Conservation (phyloP, 2,329 filamentous ascomycete species). For the Alternaria angustiovoidea region DNA sequence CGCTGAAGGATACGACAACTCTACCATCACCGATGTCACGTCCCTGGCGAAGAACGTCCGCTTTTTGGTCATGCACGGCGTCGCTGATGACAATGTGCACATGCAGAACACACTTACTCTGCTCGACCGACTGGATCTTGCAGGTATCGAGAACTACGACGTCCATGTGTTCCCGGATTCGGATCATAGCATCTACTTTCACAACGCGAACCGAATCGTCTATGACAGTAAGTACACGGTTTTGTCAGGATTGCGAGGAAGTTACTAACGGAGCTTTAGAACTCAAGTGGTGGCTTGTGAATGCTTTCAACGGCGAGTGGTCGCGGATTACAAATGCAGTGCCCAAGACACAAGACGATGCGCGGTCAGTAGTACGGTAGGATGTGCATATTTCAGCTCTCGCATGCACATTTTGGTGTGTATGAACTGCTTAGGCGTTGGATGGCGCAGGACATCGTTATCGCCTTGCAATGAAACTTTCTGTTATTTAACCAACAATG, state of each 20-base stretch:
- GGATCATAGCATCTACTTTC: slow-evolving; percentile 93
- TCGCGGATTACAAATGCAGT: slow-evolving; percentile 64
- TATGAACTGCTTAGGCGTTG: not conserved
- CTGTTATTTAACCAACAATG: not conserved
- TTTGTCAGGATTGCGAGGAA: not conserved
- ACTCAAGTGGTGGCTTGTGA: slow-evolving; percentile 88
- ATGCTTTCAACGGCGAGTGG: slow-evolving; percentile 98
- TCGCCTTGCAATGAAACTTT: not conserved
- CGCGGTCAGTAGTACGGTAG: slow-evolving; percentile 24
- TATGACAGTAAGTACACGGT: slow-evolving; percentile 78
- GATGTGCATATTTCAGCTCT: not conserved
- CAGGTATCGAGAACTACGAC: slow-evolving; percentile 89
- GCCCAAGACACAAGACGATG: slow-evolving; percentile 52
- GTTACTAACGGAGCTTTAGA: slow-evolving; percentile 57
- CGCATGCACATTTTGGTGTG: not conserved
- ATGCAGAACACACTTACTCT: slow-evolving; percentile 91
- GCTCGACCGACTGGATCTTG: slow-evolving; percentile 84
- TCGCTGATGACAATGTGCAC: slow-evolving; percentile 98
- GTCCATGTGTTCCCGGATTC: slow-evolving; percentile 96
- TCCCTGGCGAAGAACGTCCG: slow-evolving; percentile 79
- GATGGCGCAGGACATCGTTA: not conserved
- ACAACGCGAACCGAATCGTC: slow-evolving; percentile 89
- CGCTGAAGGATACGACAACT: slow-evolving; percentile 74
- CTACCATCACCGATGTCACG: slow-evolving; percentile 76
- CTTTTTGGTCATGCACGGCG: slow-evolving; percentile 94